Percentiles rank a stretch among this genome's conserved stretches.
Evolutionary conservation across 257 asterid species (phyloP).

Genomic region (Gardenia jasminoides): DNA sequence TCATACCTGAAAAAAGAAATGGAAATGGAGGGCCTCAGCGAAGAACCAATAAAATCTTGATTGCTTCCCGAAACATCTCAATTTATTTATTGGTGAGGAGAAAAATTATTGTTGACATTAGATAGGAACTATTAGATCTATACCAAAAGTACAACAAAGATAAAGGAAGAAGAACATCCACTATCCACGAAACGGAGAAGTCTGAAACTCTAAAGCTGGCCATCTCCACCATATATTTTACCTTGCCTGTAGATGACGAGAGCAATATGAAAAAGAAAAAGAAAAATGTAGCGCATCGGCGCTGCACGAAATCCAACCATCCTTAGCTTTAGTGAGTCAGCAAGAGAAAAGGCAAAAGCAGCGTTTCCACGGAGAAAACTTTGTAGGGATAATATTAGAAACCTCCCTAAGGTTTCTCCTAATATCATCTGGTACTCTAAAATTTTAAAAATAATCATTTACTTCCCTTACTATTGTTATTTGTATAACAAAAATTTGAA

Average conservation of each 20-base stretch:
- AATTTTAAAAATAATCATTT: no score
- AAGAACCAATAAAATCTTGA: background rate
- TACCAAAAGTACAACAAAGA: background rate
- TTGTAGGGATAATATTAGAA: no score
- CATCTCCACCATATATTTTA: background rate
- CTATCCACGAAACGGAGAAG: background rate
- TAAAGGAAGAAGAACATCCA: background rate
- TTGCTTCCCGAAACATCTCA: background rate
- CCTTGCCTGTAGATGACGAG: background rate
- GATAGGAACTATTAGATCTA: background rate
- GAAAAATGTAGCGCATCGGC: conserved; percentile 20
- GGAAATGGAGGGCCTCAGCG: background rate
- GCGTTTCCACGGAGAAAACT: no score
- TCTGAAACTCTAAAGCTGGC: background rate
- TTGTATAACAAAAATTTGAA: no score
- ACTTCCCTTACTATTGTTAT: no score
- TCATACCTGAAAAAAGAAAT: background rate
- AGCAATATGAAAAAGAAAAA: background rate
- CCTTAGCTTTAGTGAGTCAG: conserved; percentile 1
- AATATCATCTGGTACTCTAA: no score
- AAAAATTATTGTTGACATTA: background rate
- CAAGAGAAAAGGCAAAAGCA: background rate
- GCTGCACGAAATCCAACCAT: background rate
- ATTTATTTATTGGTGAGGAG: background rate
- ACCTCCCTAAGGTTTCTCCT: no score